Evolutionary conservation across 2,329 filamentous ascomycete species (phyloP).

Genomic region (Pleomassaria siparia): DNA sequence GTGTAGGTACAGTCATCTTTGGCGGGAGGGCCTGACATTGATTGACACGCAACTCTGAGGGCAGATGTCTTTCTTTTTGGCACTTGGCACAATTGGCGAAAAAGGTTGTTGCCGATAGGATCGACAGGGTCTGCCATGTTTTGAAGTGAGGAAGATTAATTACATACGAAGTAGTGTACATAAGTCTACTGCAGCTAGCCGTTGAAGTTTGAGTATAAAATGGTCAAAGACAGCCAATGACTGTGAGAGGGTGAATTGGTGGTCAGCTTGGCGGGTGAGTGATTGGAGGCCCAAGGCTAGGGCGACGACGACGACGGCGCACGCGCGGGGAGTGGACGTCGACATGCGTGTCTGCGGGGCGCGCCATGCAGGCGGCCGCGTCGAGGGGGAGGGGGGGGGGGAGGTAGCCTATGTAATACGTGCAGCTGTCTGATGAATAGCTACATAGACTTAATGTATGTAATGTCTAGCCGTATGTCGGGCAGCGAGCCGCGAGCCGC

Average conservation of each 20-base stretch:
- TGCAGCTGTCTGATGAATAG: too few relatives aligned
- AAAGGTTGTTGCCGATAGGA: not conserved
- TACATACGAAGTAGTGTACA: too few relatives aligned
- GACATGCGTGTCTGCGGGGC: constrained; percentile 4
- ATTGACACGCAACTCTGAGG: too few relatives aligned
- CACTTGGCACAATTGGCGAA: not conserved
- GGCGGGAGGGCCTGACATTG: too few relatives aligned
- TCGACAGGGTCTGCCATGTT: not conserved
- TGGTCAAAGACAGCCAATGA: constrained; percentile 17
- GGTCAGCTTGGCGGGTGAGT: constrained; percentile 9
- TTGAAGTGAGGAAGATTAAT: not conserved
- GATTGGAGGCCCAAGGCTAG: too few relatives aligned
- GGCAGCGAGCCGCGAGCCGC: not conserved
- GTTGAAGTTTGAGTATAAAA: constrained; percentile 10
- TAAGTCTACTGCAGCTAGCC: constrained; percentile 11
- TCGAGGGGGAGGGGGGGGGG: not conserved
- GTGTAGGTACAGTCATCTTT: not conserved
- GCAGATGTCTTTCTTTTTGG: not conserved
- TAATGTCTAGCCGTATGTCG: too few relatives aligned
- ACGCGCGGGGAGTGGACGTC: constrained; percentile 11
- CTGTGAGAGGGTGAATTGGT: constrained; percentile 1
- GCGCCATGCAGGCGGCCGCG: constrained; percentile 10
- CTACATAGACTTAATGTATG: too few relatives aligned
- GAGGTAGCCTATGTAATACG: not conserved
- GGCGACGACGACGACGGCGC: too few relatives aligned